Evolutionary conservation across 169 alveolate genomes (phyloP).

Genomic region (Eimeria necatrix): DNA sequence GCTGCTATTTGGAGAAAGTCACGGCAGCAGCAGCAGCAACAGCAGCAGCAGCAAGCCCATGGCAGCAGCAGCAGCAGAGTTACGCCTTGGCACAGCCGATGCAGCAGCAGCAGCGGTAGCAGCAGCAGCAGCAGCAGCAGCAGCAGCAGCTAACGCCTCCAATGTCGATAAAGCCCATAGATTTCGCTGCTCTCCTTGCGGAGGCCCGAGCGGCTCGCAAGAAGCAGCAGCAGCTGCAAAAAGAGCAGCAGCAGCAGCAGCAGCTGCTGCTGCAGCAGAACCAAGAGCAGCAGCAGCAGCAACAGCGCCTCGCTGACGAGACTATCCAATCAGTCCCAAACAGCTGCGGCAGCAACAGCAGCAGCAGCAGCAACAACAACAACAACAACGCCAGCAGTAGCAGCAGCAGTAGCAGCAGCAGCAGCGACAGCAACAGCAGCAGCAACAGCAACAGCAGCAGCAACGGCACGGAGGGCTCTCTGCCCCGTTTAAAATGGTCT

Average conservation of each 20-base stretch:
- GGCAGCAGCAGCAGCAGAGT: background rate
- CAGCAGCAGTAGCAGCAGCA: background rate
- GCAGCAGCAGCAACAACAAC: background rate
- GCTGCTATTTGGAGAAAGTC: too few species aligned
- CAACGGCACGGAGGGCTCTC: background rate
- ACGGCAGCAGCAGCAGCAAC: too few species aligned
- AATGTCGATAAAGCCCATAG: constrained; percentile 42
- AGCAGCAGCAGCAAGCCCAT: too few species aligned
- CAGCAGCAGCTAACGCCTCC: background rate
- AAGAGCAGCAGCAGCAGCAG: background rate
- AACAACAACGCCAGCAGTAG: background rate
- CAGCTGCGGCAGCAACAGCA: background rate
- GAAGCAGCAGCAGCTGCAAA: constrained; percentile 24
- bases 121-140: constrained; percentile 14
- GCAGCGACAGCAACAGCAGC: background rate
- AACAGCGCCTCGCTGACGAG: background rate
- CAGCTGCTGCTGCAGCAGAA: background rate
- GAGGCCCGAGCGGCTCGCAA: constrained; percentile 72
- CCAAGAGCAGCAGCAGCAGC: constrained; percentile 1
- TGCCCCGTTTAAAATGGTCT: background rate
- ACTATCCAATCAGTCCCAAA: background rate
- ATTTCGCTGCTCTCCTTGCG: constrained; percentile 54
- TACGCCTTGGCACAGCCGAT: background rate
- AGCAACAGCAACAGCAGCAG: background rate
- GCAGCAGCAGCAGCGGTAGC: constrained; percentile 30